These are phyloP conservation scores for Porcisia hertigi DNA, from an alignment of 208 protist species.

Conservation along the genomic window DNA sequence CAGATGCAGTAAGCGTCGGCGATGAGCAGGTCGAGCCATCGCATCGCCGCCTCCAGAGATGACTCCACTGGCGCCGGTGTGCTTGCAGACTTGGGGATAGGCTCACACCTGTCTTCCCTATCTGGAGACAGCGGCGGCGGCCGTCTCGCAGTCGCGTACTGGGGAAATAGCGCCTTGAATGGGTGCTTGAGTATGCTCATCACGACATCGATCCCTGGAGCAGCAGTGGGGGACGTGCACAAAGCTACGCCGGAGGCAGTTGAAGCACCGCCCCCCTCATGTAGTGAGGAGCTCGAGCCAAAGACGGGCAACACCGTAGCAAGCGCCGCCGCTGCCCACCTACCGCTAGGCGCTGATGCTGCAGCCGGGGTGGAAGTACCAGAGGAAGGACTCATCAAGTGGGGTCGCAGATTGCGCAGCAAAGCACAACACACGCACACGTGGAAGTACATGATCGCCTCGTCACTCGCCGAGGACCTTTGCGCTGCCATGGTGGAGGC, in stretches of 20 bases:
- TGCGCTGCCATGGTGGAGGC: background rate
- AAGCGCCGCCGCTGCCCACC: conserved; percentile 12
- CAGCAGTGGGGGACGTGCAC: background rate
- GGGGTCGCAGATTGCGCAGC: conserved; percentile 37
- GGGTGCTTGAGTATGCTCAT: conserved; percentile 27
- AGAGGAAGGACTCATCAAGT: conserved; percentile 15
- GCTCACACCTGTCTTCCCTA: background rate
- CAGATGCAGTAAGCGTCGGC: conserved; percentile 61
- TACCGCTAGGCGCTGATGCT: background rate
- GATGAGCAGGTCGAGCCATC: conserved; percentile 68
- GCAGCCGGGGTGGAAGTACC: background rate
- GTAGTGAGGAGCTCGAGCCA: conserved; percentile 4
- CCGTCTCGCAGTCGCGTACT: conserved; percentile 10
- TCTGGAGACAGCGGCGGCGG: background rate
- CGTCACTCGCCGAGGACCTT: conserved; percentile 23
- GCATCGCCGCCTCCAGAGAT: conserved; percentile 17
- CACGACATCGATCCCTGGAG: conserved; percentile 24
- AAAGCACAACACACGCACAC: conserved; percentile 90
- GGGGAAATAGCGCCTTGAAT: conserved; percentile 28
- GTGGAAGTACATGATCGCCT: conserved; percentile 67
- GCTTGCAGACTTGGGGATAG: no score
- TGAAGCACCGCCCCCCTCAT: background rate
- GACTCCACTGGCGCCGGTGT: background rate
- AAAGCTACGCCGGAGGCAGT: background rate
- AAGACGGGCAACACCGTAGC: conserved; percentile 24